Evolutionary conservation across 1,284 basidiomycete genomes (phyloP).

Genomic region (Quambalaria eucalypti): DNA sequence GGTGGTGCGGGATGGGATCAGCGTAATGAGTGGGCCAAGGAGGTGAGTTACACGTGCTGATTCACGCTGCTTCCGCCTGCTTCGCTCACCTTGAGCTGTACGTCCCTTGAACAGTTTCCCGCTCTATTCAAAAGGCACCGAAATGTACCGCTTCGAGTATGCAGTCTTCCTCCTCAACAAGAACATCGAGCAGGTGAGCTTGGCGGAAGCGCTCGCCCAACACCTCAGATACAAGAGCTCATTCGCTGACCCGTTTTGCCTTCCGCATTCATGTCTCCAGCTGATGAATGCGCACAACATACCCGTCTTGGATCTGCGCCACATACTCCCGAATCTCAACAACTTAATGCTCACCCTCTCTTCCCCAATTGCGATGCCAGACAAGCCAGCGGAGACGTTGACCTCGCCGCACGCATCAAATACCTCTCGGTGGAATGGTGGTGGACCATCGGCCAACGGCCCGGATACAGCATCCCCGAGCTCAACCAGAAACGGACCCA

Average conservation of each 20-base stretch:
- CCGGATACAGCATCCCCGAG: no score
- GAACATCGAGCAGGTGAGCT: conserved; percentile 62
- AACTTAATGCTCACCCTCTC: conserved; percentile 73
- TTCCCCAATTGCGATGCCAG: not conserved
- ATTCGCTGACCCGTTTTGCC: conserved; percentile 12
- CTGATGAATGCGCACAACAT: conserved; percentile 36
- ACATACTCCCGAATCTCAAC: conserved; percentile 92
- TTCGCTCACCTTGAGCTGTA: not conserved
- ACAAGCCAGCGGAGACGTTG: not conserved
- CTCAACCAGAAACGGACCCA: no score
- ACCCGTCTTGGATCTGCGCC: conserved; percentile 78
- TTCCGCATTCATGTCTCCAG: conserved; percentile 13
- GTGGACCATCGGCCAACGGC: not conserved
- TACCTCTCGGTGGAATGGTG: not conserved
- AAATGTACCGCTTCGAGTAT: conserved; percentile 94
- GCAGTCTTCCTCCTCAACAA: conserved; percentile 95
- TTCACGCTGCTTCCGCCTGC: not conserved
- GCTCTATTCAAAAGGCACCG: conserved; percentile 83
- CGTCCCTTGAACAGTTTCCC: conserved; percentile 50
- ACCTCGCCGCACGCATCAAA: not conserved
- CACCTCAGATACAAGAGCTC: not conserved
- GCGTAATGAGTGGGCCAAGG: conserved; percentile 39
- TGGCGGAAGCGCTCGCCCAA: not conserved
- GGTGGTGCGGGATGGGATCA: conserved; percentile 38
- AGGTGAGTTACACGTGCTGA: conserved; percentile 6